Conservation (phyloP, 139 green algal genomes). For the Chara braunii region DNA sequence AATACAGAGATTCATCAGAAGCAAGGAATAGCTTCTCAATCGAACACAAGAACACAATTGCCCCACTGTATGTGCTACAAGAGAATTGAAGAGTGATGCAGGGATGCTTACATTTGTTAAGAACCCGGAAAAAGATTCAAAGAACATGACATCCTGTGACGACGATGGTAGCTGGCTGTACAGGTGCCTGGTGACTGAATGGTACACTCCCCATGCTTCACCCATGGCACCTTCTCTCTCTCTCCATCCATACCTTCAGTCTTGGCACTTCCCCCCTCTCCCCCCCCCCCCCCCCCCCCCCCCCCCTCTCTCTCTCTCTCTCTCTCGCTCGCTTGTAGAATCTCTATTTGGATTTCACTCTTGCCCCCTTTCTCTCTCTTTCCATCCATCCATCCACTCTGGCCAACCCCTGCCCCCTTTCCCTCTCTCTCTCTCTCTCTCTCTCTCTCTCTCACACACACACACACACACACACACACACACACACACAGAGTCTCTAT, state of each 20-base stretch:
- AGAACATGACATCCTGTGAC: no score
- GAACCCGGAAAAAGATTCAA: no score
- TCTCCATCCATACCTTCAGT: neutral
- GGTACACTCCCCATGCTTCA: no score
- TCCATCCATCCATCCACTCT: neutral
- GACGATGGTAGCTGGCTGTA: no score
- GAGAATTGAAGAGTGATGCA: no score
- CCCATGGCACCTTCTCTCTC: neutral
- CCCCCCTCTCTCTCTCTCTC: neutral
- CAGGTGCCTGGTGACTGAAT: no score
- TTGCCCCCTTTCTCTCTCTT: neutral
- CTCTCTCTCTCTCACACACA: slow-evolving; percentile 4
- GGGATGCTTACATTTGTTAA: no score
- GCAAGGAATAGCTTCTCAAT: no score
- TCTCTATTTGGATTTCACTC: neutral
- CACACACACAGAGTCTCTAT: neutral
- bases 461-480: neutral
- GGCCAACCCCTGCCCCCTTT: neutral
- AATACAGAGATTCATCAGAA: no score
- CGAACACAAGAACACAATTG: no score
- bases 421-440: neutral
- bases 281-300: neutral
- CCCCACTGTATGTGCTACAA: no score
- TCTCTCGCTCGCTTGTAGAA: neutral
- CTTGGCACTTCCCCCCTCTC: no score